phyloP scores from a whole-genome alignment of 2,329 filamentous ascomycete genomes.

The Cercospora sesami region DNA sequence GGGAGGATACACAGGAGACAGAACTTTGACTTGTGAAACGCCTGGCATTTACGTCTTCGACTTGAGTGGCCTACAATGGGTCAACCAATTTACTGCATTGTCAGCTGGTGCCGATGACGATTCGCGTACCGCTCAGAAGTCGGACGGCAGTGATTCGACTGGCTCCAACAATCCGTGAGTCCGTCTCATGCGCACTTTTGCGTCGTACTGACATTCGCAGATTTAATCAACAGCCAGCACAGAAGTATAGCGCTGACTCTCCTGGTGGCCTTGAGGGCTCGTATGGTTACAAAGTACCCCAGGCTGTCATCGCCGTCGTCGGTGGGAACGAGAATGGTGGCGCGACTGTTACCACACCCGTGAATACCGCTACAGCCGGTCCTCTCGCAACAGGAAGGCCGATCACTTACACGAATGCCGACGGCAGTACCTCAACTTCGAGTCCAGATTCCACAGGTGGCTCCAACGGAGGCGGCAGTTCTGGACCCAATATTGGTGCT shows the following conservation, averaged over 20 bases:
- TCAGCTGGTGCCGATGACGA: conserved; percentile 48
- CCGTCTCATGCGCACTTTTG: neutral
- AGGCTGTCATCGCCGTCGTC: conserved; percentile 62
- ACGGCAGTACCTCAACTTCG: conserved; percentile 45
- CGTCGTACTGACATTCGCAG: conserved; percentile 31
- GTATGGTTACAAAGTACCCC: conserved; percentile 69
- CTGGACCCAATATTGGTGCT: conserved; percentile 51
- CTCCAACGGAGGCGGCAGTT: conserved; percentile 2
- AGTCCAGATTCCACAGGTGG: conserved; percentile 46
- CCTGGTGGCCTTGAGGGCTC: conserved; percentile 59
- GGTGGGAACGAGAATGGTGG: conserved; percentile 66
- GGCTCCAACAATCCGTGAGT: conserved; percentile 24
- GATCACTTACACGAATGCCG: conserved; percentile 63
- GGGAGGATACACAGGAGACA: conserved; percentile 66
- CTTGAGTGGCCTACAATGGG: conserved; percentile 67
- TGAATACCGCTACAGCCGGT: conserved; percentile 63
- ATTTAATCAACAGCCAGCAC: conserved; percentile 54
- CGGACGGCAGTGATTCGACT: conserved; percentile 14
- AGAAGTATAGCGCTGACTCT: conserved; percentile 47
- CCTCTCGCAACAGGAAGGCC: conserved; percentile 70
- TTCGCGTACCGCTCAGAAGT: conserved; percentile 17
- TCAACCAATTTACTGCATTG: conserved; percentile 66
- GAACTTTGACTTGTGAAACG: conserved; percentile 61
- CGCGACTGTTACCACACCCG: conserved; percentile 68
- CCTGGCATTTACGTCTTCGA: conserved; percentile 77